Conservation (phyloP, 1,284 basidiomycete genomes). For the Ustilago loliicola region DNA sequence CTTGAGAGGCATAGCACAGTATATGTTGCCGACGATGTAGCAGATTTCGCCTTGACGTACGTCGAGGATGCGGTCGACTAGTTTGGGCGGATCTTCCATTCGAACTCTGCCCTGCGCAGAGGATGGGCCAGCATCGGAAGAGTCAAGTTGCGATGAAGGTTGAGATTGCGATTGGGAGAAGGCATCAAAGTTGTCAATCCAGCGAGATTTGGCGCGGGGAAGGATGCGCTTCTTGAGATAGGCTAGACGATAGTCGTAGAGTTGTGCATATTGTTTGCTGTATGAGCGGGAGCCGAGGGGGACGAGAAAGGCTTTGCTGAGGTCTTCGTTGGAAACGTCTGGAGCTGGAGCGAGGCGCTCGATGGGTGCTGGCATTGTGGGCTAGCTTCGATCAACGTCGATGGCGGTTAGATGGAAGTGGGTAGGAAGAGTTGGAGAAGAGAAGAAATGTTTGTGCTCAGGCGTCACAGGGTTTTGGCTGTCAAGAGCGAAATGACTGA, state of each 20-base stretch:
- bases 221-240: constrained; percentile 64
- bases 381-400: neutral
- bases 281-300: constrained; percentile 62
- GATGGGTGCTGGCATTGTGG: constrained; percentile 33
- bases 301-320: constrained; percentile 54
- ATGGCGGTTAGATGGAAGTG: no score
- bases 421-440: no score
- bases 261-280: constrained; percentile 64
- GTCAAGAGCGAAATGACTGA: neutral
- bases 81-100: constrained; percentile 72
- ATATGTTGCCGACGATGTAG: constrained; percentile 93
- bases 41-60: constrained; percentile 86
- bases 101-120: constrained; percentile 5
- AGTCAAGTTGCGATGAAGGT: constrained; percentile 25
- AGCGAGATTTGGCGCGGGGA: constrained; percentile 43
- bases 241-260: constrained; percentile 69
- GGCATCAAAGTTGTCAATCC: constrained; percentile 48
- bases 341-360: constrained; percentile 18
- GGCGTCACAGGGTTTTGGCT: neutral
- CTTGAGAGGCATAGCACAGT: constrained; percentile 98
- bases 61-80: constrained; percentile 88
- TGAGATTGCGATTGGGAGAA: constrained; percentile 36
- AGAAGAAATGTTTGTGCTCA: constrained; percentile 3
- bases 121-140: constrained; percentile 26
- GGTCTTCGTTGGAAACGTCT: constrained; percentile 14